A percentile compares a stretch with the other conserved stretches of the same genome.
Conservation (phyloP, 2,329 filamentous ascomycete genomes). For the Byssothecium circinans region DNA sequence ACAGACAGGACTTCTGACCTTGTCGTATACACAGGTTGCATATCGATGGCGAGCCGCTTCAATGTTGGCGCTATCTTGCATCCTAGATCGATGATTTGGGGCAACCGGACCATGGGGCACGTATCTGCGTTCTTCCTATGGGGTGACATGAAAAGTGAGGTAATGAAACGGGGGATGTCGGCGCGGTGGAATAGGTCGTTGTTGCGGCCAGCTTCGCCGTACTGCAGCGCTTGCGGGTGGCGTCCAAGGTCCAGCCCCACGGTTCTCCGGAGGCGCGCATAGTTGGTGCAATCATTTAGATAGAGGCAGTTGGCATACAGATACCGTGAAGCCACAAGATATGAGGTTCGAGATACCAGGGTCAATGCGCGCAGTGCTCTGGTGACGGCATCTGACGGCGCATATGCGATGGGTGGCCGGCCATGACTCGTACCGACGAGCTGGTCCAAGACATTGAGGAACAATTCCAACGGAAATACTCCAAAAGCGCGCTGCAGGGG, state of each 20-base stretch:
- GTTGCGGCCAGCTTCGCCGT: slow-evolving; percentile 23
- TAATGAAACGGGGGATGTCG: slow-evolving; percentile 16
- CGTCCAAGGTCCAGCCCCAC: slow-evolving; percentile 21
- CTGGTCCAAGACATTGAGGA: slow-evolving; percentile 31
- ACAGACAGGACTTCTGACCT: slow-evolving; percentile 12
- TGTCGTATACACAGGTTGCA: slow-evolving; percentile 19
- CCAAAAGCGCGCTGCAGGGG: slow-evolving; percentile 25
- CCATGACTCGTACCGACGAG: slow-evolving; percentile 22
- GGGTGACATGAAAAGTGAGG: slow-evolving; percentile 27
- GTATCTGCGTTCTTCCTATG: too few relatives aligned
- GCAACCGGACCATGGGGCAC: slow-evolving; percentile 21
- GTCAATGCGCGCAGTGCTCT: slow-evolving; percentile 30
- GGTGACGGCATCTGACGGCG: slow-evolving; percentile 20
- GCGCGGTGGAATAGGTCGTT: slow-evolving; percentile 18
- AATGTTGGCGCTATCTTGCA: slow-evolving; percentile 18
- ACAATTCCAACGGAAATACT: slow-evolving; percentile 31
- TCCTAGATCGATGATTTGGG: slow-evolving; percentile 28
- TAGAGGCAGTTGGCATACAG: slow-evolving; percentile 32
- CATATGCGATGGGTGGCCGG: slow-evolving; percentile 21
- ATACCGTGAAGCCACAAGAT: slow-evolving; percentile 26
- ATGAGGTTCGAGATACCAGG: slow-evolving; percentile 22
- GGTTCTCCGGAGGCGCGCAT: slow-evolving; percentile 25
- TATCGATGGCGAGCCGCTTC: slow-evolving; percentile 27
- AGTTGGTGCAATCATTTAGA: slow-evolving; percentile 20
- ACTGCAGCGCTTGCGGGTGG: slow-evolving; percentile 25